Evolutionary conservation across 306 rosid genomes (phyloP).

Genomic region (Acacia crassicarpa): DNA sequence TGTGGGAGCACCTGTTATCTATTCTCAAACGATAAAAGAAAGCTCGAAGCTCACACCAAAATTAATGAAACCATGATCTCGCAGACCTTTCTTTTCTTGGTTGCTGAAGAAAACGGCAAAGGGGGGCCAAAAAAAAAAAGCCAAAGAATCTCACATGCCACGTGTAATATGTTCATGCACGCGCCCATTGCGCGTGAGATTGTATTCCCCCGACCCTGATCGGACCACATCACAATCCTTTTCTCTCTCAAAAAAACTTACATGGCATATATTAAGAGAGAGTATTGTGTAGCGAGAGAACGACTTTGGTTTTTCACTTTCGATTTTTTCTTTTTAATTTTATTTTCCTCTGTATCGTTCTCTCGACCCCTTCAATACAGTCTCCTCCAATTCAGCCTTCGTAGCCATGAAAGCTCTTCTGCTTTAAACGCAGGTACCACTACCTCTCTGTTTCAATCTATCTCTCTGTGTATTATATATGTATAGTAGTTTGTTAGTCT

Average conservation of each 20-base stretch:
- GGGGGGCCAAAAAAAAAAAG: too few relatives aligned
- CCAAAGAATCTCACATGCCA: conserved; percentile 45
- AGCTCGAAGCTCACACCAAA: not conserved
- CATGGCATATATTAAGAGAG: not conserved
- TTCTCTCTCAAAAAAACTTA: conserved; percentile 27
- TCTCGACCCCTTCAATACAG: conserved; percentile 21
- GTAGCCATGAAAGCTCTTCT: conserved; percentile 63
- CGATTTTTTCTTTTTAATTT: conserved; percentile 9
- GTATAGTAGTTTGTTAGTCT: not conserved
- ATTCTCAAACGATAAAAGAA: not conserved
- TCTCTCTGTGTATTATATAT: not conserved
- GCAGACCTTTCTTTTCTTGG: not conserved
- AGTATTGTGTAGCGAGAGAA: conserved; percentile 33
- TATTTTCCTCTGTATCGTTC: conserved; percentile 9
- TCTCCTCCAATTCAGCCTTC: conserved; percentile 54
- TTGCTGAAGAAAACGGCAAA: not conserved
- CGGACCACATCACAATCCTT: conserved; percentile 39
- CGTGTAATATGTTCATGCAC: conserved; percentile 36
- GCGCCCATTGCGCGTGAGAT: conserved; percentile 41
- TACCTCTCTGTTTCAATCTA: conserved; percentile 22
- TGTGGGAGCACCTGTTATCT: not conserved
- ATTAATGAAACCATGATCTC: conserved; percentile 32
- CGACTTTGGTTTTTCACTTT: conserved; percentile 43
- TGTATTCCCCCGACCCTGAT: conserved; percentile 13
- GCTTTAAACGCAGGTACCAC: conserved; percentile 51